Evolutionary conservation across 768 basidiomycete species (phyloP), one percentile per base, ranked within the genome.

Genomic region (Arthromyces matolae): DNA sequence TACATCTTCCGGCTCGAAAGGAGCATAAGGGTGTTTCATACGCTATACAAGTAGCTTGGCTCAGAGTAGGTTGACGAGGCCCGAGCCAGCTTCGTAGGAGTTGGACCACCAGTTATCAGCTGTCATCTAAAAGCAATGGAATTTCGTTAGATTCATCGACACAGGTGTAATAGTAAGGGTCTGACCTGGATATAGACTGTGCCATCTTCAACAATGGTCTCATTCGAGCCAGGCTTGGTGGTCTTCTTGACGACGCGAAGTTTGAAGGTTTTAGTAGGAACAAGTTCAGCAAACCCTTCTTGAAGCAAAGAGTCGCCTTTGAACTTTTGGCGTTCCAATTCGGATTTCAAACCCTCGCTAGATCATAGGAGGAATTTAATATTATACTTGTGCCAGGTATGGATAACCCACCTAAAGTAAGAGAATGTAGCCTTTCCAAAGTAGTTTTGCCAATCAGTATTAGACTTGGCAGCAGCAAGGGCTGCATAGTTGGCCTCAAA

Each of bases 301-400:
- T 71, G 70, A 29, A 72, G 55, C 66, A 74, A 65, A 0, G 69
- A 66, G 37, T 72, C 71, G 7, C 54, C 61, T 42, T 65, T 58
- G 57, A 72, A 72, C 19, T 67, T 69, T 34, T 69, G 61, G n/a
- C 39, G 33, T 28, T 59, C 58, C 24, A 71, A 53, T 50, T 67
- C 63, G 31, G 47, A 52, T 50, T 64, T 62, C 28, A 72, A 38
- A 2, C 68, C 68, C 40, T 66, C 60, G 47, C 62, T 65, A 35
- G 32, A 38, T n/a, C 7, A 27, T n/a, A 27, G 8, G n/a, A n/a
- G n/a, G n/a, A n/a, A 25, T 7, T 13, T 19, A 13, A 31, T 31
- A 42, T n/a, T 10, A 16, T 12, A 8, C 40, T 12, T 36, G 10
- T 22, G 16, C 14, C 40, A 53, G 18, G 12, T 4, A 31, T 8